phyloP scores from a whole-genome alignment of 371 early-diverging fungal genomes.

The Dichotomocladium elegans region DNA sequence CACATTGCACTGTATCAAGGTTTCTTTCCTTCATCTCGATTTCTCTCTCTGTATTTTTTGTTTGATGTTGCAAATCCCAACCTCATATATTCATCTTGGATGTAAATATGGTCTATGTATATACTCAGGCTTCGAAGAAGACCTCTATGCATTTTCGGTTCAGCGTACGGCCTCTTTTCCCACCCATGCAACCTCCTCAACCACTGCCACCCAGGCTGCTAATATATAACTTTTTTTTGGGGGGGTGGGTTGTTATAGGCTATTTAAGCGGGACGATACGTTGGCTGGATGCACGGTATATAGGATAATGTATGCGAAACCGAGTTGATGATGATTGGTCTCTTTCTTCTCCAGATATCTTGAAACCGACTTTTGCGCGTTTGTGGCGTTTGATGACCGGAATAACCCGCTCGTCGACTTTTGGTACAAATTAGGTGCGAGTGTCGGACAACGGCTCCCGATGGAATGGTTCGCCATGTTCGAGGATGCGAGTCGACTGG shows the following conservation, averaged over 20 bases:
- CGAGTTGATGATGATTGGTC: too few relatives aligned
- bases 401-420: conserved; percentile 3
- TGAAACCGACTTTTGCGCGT: conserved; percentile 3
- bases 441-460: conserved; percentile 1
- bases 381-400: conserved; percentile 1
- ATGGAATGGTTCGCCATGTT: conserved; percentile 4
- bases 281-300: conserved; percentile 3
- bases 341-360: not conserved
- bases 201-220: too few relatives aligned
- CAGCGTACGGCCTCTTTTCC: too few relatives aligned
- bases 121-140: conserved; percentile 4
- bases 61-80: too few relatives aligned
- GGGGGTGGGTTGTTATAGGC: not conserved
- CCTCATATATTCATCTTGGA: too few relatives aligned
- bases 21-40: not conserved
- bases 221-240: too few relatives aligned
- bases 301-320: not conserved
- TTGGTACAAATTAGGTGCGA: conserved; percentile 2
- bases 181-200: too few relatives aligned
- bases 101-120: too few relatives aligned
- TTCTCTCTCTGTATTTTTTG: not conserved
- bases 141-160: conserved; percentile 1
- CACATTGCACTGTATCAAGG: conserved; percentile 4
- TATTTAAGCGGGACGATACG: not conserved
- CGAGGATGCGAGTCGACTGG: conserved; percentile 5